Evolutionary conservation across 768 basidiomycete genomes (phyloP).

Genomic region (Leccinum variicolor): DNA sequence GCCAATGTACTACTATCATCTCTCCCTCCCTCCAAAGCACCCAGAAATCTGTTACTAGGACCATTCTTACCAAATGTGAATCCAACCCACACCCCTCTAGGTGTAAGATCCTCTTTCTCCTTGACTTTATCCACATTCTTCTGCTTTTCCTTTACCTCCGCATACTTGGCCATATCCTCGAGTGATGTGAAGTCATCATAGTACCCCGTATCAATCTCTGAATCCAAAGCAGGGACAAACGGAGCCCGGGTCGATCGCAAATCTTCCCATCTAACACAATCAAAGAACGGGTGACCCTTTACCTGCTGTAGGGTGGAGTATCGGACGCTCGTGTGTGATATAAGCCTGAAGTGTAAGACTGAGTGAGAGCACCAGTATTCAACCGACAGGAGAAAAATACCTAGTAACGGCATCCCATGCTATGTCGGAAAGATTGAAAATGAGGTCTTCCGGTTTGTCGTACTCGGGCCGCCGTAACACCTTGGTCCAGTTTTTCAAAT

Average conservation of each 20-base stretch:
- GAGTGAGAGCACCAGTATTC: not conserved
- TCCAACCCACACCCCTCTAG: conserved; percentile 84
- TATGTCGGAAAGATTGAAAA: conserved; percentile 91
- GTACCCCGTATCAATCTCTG: conserved; percentile 92
- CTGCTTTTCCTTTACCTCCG: conserved; percentile 97
- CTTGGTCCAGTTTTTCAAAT: conserved; percentile 96
- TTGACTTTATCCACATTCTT: conserved; percentile 86
- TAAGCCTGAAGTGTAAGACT: conserved; percentile 51
- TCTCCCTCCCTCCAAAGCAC: conserved; percentile 31
- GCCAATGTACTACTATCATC: conserved; percentile 50
- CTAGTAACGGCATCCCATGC: conserved; percentile 94
- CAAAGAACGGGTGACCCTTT: conserved; percentile 80
- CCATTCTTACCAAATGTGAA: conserved; percentile 92
- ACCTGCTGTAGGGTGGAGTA: conserved; percentile 74
- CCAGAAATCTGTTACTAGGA: conserved; percentile 42
- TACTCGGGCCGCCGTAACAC: conserved; percentile 92
- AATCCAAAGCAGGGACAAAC: conserved; percentile 92
- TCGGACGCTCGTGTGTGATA: conserved; percentile 81
- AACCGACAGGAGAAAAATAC: conserved; percentile 37
- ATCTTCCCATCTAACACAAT: conserved; percentile 68
- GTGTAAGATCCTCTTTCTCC: conserved; percentile 76
- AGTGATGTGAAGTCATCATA: conserved; percentile 86
- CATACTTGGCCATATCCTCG: conserved; percentile 98
- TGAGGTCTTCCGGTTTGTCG: conserved; percentile 91
- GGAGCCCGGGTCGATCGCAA: conserved; percentile 77